Evolutionary conservation across 2,329 filamentous ascomycete genomes (phyloP).

Genomic region (Botrytis medusae): DNA sequence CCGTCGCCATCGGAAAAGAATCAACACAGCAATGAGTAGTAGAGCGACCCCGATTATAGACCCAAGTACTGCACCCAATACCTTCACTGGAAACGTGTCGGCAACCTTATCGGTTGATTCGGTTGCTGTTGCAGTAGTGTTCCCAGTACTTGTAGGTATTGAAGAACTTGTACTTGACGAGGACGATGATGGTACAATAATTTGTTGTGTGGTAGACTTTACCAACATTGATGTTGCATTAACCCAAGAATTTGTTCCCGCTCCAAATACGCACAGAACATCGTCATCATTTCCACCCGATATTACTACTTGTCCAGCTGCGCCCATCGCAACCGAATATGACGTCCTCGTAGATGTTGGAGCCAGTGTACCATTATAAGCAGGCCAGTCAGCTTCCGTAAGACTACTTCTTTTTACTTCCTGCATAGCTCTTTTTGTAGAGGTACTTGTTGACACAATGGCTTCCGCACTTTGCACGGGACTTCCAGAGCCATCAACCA

Average conservation of each 20-base stretch:
- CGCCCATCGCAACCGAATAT: slow-evolving; percentile 68
- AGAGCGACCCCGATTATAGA: slow-evolving; percentile 71
- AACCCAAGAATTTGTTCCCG: slow-evolving; percentile 73
- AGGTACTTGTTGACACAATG: slow-evolving; percentile 34
- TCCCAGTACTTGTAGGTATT: slow-evolving; percentile 36
- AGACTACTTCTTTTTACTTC: slow-evolving; percentile 46
- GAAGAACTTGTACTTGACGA: slow-evolving; percentile 26
- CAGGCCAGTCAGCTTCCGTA: slow-evolving; percentile 66
- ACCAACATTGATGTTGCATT: slow-evolving; percentile 55
- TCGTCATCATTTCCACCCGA: slow-evolving; percentile 66
- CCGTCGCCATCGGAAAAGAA: slow-evolving; percentile 62
- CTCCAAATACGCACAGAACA: slow-evolving; percentile 75
- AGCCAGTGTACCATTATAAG: slow-evolving; percentile 74
- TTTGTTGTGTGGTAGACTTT: slow-evolving; percentile 26
- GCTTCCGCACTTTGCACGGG: slow-evolving; percentile 50
- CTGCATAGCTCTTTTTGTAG: slow-evolving; percentile 19
- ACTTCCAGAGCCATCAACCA: slow-evolving; percentile 61
- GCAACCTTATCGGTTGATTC: slow-evolving; percentile 28
- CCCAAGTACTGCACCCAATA: slow-evolving; percentile 80
- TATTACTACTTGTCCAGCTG: slow-evolving; percentile 68
- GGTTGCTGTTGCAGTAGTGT: slow-evolving; percentile 33
- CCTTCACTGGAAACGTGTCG: slow-evolving; percentile 49
- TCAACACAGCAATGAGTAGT: slow-evolving; percentile 54
- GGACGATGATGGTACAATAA: slow-evolving; percentile 10
- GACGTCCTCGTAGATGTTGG: slow-evolving; percentile 63